These are phyloP conservation scores for Leccinellum luteum DNA, from an alignment of 768 basidiomycete genomes.

Conservation along the genomic window DNA sequence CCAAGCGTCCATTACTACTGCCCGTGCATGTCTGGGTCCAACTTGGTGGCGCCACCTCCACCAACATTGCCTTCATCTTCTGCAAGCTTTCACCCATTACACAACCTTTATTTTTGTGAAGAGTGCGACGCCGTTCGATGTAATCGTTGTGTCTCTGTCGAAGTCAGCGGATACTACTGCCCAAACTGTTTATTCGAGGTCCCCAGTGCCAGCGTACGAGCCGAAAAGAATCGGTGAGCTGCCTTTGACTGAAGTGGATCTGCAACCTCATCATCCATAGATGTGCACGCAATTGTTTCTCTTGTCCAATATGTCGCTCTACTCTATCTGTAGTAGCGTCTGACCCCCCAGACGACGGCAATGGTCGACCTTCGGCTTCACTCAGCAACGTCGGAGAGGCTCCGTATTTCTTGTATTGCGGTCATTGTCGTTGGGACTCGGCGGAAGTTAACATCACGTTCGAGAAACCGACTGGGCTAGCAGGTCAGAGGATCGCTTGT, in stretches of 20 bases:
- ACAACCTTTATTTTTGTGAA: conserved; percentile 93
- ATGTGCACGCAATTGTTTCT: conserved; percentile 97
- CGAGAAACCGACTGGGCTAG: conserved; percentile 95
- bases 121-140: conserved; percentile 97
- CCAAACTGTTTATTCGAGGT: conserved; percentile 99
- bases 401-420: conserved; percentile 89
- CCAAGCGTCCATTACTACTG: conserved; percentile 65
- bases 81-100: conserved; percentile 78
- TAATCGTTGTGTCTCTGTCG: conserved; percentile 86
- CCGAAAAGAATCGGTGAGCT: conserved; percentile 88
- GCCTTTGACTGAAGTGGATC: conserved; percentile 7
- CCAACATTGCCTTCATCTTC: conserved; percentile 77
- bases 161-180: conserved; percentile 97
- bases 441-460: conserved; percentile 88
- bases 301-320: conserved; percentile 91
- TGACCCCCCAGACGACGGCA: conserved; percentile 65
- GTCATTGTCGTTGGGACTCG: conserved; percentile 94
- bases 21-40: conserved; percentile 56
- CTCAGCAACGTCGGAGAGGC: conserved; percentile 71
- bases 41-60: conserved; percentile 54
- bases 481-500: conserved; percentile 51
- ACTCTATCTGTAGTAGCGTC: conserved; percentile 90
- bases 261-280: conserved; percentile 38
- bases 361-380: conserved; percentile 51
- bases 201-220: conserved; percentile 95